Evolutionary conservation across 139 green algal species (phyloP).

Genomic region (Asterochloris erici): DNA sequence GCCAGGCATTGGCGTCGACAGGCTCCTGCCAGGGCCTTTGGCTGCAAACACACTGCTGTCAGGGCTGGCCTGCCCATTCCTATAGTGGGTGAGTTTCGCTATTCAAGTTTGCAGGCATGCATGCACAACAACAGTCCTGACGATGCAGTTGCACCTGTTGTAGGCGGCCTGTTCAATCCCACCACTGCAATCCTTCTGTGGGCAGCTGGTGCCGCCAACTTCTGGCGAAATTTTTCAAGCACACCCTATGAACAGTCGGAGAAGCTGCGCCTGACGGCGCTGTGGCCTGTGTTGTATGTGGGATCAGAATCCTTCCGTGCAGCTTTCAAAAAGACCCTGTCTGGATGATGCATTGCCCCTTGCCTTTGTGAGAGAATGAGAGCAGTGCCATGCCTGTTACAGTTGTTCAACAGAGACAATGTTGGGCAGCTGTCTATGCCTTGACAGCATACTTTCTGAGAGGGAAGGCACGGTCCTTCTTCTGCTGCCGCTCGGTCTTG

Average conservation of each 20-base stretch:
- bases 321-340: conserved; percentile 2
- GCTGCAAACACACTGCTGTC: too few species aligned
- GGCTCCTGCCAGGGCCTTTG: too few species aligned
- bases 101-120: too few species aligned
- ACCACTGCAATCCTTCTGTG: background rate
- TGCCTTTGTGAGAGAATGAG: background rate
- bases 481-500: conserved; percentile 77
- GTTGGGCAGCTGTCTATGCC: background rate
- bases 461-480: conserved; percentile 88
- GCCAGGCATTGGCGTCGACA: too few species aligned
- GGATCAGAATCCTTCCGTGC: conserved; percentile 1
- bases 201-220: background rate
- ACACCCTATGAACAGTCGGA: conserved; percentile 3
- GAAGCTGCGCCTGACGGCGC: background rate
- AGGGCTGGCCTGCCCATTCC: too few species aligned
- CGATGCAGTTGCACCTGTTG: background rate
- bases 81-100: too few species aligned
- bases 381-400: background rate
- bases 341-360: background rate
- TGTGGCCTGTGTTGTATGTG: conserved; percentile 9
- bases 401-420: background rate
- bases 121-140: too few species aligned
- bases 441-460: conserved; percentile 87
- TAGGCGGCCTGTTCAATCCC: conserved; percentile 14
- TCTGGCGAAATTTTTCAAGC: conserved; percentile 1